These are phyloP conservation scores for Elaphomyces granulatus DNA, from an alignment of 495 filamentous ascomycete genomes.

Conservation along the genomic window DNA sequence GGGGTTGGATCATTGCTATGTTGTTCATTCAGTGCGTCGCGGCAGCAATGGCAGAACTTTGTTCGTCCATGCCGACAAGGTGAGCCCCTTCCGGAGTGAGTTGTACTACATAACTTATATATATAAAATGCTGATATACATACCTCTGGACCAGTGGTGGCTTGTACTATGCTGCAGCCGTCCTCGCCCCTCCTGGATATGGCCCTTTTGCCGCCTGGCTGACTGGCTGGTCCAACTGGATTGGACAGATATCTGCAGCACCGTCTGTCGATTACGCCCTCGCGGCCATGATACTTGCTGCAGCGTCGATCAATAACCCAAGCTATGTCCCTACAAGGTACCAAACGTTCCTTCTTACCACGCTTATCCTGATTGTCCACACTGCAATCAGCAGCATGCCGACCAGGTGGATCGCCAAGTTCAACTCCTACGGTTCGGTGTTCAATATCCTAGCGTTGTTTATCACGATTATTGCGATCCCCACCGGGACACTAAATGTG, in stretches of 20 bases:
- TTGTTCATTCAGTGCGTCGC: constrained; percentile 61
- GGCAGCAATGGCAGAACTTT: constrained; percentile 51
- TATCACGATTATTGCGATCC: constrained; percentile 56
- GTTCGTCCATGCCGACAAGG: constrained; percentile 53
- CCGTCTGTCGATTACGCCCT: constrained; percentile 49
- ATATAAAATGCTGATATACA: too few relatives aligned
- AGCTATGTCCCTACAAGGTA: constrained; percentile 48
- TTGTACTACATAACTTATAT: too few relatives aligned
- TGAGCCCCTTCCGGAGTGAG: too few relatives aligned
- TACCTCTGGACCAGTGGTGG: constrained; percentile 45
- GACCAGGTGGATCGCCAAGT: constrained; percentile 57
- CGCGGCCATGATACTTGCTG: constrained; percentile 60
- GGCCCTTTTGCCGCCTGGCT: constrained; percentile 65
- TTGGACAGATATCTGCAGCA: constrained; percentile 55
- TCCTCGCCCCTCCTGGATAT: constrained; percentile 62
- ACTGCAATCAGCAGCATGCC: constrained; percentile 59
- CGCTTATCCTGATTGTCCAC: constrained; percentile 57
- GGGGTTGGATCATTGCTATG: constrained; percentile 70
- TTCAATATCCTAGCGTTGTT: constrained; percentile 61
- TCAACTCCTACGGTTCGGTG: constrained; percentile 60
- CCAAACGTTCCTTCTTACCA: constrained; percentile 57
- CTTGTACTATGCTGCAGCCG: constrained; percentile 65
- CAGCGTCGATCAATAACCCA: constrained; percentile 53
- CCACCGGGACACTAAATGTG: constrained; percentile 40
- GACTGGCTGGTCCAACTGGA: constrained; percentile 65